Evolutionary conservation across 805 yeast genomes (phyloP), one percentile per base, ranked within the genome.

Genomic region (Maudiozyma serrabonitensis): DNA sequence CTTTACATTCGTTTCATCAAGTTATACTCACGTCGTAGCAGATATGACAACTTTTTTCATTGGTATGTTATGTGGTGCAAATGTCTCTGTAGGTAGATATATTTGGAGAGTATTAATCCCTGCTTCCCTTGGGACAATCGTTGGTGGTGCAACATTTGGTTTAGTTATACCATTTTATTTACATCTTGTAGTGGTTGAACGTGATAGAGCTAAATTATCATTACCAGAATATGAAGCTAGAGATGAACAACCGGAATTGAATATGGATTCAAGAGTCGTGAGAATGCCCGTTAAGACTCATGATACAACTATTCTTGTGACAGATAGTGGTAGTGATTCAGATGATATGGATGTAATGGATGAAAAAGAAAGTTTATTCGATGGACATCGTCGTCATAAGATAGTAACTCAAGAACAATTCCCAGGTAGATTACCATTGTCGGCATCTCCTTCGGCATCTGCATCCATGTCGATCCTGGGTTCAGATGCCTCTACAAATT

Each of bases 211-310:
- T 54, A 60, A 70, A 43, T 68, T 85, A 61, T 74, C 81, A 25
- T 71, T 86, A 52, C 95, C 95, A 1, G 68, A 71, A 40, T 84
- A 76, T 56, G 91, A 83, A 40, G 80, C 80, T 48, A 75, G 80
- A 56, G 95, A 86, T 65, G 93, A 86, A 63, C 91, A 84, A 56
- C 93, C 95, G 3, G 85, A 83, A 57, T 67, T 84, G 52, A 81
- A 81, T 57, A 74, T 78, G 70, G 95, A 86, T 63, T 84, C 91
- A 5, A 76, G 93, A 69, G 91, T 86, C 11, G 84, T 85, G 2
- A 74, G 86, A 51, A 69, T 75, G 8, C 52, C 67, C 38, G 51
- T 68, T 0, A 28, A 25, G 21, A 51, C 47, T 19, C 16, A 35
- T 35, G 18, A 35, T 9, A 31, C 26, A n/a, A 42, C 21, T 6